phyloP scores from a whole-genome alignment of 1,284 basidiomycete species.

The Leccinum solheimii region DNA sequence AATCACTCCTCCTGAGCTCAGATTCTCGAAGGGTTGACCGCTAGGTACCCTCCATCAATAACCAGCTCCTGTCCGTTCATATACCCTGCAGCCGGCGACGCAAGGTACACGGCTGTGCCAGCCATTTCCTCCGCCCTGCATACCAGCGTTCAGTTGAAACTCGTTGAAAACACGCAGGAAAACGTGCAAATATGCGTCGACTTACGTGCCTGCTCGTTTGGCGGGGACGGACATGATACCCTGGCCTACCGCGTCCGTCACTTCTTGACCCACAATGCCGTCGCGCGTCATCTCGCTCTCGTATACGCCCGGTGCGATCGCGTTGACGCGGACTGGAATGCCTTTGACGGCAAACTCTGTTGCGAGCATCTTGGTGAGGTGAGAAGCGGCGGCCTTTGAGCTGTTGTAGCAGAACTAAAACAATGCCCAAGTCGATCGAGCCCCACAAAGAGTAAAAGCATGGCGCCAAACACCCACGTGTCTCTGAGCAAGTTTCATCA shows the following conservation, averaged over 20 bases:
- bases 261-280: conserved; percentile 47
- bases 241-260: conserved; percentile 54
- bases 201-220: conserved; percentile 65
- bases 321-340: conserved; percentile 66
- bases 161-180: not conserved
- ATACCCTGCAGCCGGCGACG: conserved; percentile 68
- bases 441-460: not conserved
- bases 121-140: conserved; percentile 71
- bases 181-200: conserved; percentile 20
- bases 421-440: not conserved
- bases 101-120: conserved; percentile 71
- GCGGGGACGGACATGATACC: conserved; percentile 60
- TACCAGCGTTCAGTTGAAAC: not conserved
- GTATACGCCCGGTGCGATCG: conserved; percentile 72
- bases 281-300: conserved; percentile 74
- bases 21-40: conserved; percentile 62
- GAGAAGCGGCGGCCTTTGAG: conserved; percentile 72
- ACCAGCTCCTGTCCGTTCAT: conserved; percentile 73
- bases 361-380: conserved; percentile 71
- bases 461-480: conserved; percentile 51
- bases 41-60: conserved; percentile 70
- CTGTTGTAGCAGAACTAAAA: conserved; percentile 76
- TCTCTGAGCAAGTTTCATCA: conserved; percentile 67
- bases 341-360: conserved; percentile 71
- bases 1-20: conserved; percentile 9